Evolutionary conservation across 1,284 basidiomycete genomes (phyloP).

Genomic region (Xerocomus tenax): DNA sequence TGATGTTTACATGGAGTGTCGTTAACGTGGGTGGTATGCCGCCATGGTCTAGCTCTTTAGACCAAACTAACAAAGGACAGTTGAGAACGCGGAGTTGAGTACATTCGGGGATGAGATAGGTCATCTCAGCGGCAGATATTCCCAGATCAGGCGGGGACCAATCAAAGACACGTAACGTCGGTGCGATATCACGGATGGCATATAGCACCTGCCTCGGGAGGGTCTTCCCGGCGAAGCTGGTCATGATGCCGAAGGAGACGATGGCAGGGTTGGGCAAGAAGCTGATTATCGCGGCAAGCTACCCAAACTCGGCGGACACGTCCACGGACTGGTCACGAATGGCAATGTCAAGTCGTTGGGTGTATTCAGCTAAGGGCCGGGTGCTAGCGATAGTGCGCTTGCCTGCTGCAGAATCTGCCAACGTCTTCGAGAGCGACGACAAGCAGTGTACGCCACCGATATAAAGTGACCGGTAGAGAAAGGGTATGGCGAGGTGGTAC

Average conservation of each 20-base stretch:
- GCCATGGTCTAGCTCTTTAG: background rate
- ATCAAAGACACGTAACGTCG: constrained; percentile 21
- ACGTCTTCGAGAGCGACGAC: constrained; percentile 19
- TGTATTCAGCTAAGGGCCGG: constrained; percentile 24
- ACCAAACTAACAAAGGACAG: constrained; percentile 13
- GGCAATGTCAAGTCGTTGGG: constrained; percentile 31
- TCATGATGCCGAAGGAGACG: constrained; percentile 17
- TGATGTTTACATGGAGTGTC: constrained; percentile 12
- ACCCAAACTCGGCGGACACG: constrained; percentile 2
- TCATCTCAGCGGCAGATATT: too few species aligned
- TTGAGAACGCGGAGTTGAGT: constrained; percentile 21
- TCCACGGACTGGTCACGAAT: constrained; percentile 22
- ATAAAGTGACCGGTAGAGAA: constrained; percentile 30
- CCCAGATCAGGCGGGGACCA: constrained; percentile 5
- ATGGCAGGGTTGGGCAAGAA: constrained; percentile 27
- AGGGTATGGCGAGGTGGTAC: constrained; percentile 28
- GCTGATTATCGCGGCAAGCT: constrained; percentile 20
- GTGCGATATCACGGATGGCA: constrained; percentile 9
- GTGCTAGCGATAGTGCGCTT: constrained; percentile 6
- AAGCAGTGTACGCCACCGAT: constrained; percentile 23
- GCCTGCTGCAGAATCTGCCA: constrained; percentile 14
- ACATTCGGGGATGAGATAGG: constrained; percentile 11
- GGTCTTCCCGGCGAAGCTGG: too few species aligned
- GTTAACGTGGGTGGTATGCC: constrained; percentile 17
- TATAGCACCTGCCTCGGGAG: too few species aligned